Conservation (phyloP, 2,329 filamentous ascomycete genomes). For the Daldinia sp. region DNA sequence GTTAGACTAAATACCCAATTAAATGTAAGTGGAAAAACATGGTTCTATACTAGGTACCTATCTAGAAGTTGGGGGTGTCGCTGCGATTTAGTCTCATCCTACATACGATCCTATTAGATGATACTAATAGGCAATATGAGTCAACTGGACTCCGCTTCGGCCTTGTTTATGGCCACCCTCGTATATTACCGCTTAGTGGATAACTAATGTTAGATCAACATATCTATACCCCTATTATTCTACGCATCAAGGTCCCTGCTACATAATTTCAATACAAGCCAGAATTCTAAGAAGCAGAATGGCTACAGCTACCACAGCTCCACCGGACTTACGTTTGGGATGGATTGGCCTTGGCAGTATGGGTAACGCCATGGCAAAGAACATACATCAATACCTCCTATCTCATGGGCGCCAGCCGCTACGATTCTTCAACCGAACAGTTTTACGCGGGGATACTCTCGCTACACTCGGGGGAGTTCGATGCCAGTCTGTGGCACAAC, state of each 20-base stretch:
- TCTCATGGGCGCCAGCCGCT: neutral
- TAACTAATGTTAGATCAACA: neutral
- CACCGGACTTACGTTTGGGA: neutral
- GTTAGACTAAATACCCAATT: neutral
- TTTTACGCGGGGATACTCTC: neutral
- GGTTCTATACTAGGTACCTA: neutral
- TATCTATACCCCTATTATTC: neutral
- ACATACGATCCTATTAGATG: neutral
- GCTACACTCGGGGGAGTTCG: neutral
- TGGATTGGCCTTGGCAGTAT: neutral
- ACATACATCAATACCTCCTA: neutral
- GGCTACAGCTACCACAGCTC: neutral
- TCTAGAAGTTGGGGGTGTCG: neutral
- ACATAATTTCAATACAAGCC: neutral
- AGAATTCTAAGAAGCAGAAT: neutral
- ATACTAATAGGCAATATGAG: neutral
- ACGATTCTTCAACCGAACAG: neutral
- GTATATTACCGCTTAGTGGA: neutral
- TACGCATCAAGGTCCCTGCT: neutral
- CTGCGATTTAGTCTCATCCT: neutral
- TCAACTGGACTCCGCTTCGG: neutral
- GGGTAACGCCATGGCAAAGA: neutral
- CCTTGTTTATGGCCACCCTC: neutral
- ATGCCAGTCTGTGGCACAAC: neutral
- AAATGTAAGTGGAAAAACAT: neutral